Evolutionary conservation across 2,329 filamentous ascomycete genomes (phyloP).

Genomic region (Venturia carpophila): DNA sequence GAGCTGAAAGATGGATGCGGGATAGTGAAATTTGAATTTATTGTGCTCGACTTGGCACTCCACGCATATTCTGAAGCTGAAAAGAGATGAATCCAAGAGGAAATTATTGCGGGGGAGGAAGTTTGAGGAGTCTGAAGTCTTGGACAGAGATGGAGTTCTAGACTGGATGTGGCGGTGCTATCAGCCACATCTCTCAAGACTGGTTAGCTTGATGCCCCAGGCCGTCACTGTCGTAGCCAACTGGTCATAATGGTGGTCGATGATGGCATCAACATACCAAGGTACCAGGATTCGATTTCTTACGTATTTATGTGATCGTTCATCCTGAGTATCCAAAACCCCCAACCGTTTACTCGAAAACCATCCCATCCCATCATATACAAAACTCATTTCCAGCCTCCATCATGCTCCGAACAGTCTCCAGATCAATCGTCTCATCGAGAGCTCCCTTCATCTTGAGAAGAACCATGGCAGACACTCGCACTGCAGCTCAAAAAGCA

Average conservation of each 20-base stretch:
- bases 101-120: not conserved
- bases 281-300: not conserved
- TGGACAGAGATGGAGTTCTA: not conserved
- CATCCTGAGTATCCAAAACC: not conserved
- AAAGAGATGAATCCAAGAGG: not conserved
- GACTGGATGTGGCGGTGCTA: not conserved
- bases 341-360: too few species aligned
- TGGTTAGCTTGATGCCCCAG: not conserved
- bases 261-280: not conserved
- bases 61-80: not conserved
- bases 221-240: not conserved
- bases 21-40: not conserved
- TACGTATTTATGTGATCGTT: not conserved
- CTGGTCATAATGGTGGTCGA: not conserved
- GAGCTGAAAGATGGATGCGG: not conserved
- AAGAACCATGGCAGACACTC: not conserved
- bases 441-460: not conserved
- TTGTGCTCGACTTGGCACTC: not conserved
- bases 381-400: not conserved
- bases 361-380: too few species aligned
- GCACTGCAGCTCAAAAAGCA: constrained; percentile 1
- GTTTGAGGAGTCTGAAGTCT: too few species aligned
- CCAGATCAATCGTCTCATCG: not conserved
- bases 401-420: constrained; percentile 1
- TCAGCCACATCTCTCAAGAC: not conserved